A percentile compares a stretch with the other conserved stretches of the same genome.
phyloP scores from a whole-genome alignment of 169 alveolate species.

The Miamiensis avidus region DNA sequence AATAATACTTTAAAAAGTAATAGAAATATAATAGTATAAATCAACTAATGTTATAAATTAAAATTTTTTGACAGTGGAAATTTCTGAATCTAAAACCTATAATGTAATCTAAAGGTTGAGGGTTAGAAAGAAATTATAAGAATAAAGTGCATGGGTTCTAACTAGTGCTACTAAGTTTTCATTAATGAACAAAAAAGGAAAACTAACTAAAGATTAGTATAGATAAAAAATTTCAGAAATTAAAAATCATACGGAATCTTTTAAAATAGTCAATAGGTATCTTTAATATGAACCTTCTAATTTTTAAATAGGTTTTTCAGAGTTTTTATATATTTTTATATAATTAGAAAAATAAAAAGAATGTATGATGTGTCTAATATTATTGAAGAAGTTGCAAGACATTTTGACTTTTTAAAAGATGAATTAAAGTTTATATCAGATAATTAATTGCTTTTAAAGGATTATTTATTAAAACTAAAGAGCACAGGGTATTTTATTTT shows the following conservation, averaged over 20 bases:
- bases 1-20: conserved; percentile 56
- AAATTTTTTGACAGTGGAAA: background rate
- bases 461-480: background rate
- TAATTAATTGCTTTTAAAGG: background rate
- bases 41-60: too few species aligned
- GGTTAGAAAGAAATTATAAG: background rate
- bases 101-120: background rate
- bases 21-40: too few species aligned
- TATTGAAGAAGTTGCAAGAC: background rate
- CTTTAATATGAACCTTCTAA: too few species aligned
- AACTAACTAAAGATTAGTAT: background rate
- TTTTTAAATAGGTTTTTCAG: too few species aligned
- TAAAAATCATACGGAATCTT: background rate
- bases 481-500: background rate
- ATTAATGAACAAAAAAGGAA: too few species aligned
- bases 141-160: background rate
- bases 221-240: background rate
- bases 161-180: background rate
- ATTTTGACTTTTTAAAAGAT: background rate
- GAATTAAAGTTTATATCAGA: background rate
- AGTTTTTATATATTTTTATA: too few species aligned
- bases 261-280: background rate
- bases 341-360: background rate
- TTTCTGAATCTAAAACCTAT: background rate
- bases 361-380: background rate